Conservation (phyloP, 257 asterid species). For the Solanum boliviense region DNA sequence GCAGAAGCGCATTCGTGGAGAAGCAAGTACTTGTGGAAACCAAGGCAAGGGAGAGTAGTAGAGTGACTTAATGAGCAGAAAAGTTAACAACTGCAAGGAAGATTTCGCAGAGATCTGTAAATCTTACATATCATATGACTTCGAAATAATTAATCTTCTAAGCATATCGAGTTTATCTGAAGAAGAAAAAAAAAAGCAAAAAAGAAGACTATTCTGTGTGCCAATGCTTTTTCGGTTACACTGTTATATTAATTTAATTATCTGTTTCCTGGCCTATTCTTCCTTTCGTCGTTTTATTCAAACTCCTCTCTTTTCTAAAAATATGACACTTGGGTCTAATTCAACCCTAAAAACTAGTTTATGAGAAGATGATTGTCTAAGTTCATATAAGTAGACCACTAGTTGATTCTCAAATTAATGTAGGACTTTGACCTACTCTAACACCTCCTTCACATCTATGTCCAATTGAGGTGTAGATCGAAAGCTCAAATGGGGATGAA, state of each 20-base stretch:
- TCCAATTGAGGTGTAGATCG: not conserved
- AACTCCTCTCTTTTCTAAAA: not conserved
- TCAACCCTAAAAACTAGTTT: not conserved
- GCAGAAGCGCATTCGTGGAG: slow-evolving; percentile 72
- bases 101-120: not conserved
- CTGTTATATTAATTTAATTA: not conserved
- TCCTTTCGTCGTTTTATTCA: not conserved
- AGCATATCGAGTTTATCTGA: not conserved
- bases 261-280: not conserved
- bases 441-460: not conserved
- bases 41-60: slow-evolving; percentile 17
- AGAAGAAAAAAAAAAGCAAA: not conserved
- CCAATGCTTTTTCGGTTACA: not conserved
- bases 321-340: not conserved
- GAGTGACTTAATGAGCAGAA: not conserved
- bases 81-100: not conserved
- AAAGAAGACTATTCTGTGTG: not conserved
- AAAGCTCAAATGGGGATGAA: not conserved
- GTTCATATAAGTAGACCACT: not conserved
- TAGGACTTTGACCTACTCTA: not conserved
- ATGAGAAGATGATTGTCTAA: not conserved
- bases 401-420: too few species aligned
- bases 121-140: not conserved
- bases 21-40: slow-evolving; percentile 19
- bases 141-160: not conserved